Evolutionary conservation across 768 basidiomycete genomes (phyloP).

Genomic region (Infundibulicybe gibba): DNA sequence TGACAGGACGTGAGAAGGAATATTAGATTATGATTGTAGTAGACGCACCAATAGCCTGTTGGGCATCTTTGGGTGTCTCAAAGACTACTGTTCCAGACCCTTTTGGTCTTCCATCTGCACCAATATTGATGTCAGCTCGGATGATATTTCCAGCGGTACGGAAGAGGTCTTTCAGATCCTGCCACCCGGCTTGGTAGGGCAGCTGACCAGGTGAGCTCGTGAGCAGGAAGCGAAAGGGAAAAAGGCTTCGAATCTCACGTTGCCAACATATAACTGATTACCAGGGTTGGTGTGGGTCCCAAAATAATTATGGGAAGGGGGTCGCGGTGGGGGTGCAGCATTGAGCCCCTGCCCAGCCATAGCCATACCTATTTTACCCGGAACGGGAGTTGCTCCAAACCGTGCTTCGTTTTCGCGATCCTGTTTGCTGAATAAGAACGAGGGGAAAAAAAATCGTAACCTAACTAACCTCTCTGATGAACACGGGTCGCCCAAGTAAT

Average conservation of each 20-base stretch:
- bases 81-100: conserved; percentile 98
- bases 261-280: conserved; percentile 90
- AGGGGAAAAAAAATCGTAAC: conserved; percentile 1
- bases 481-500: conserved; percentile 91
- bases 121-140: conserved; percentile 93
- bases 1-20: conserved; percentile 23
- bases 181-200: conserved; percentile 98
- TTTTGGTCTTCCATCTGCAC: conserved; percentile 89
- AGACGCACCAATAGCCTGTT: conserved; percentile 82
- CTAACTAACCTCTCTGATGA: conserved; percentile 83
- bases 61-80: conserved; percentile 86
- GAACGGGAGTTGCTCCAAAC: conserved; percentile 93
- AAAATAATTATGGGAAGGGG: conserved; percentile 76
- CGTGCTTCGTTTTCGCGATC: conserved; percentile 96
- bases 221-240: neutral
- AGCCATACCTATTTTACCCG: conserved; percentile 94
- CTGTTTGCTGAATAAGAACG: conserved; percentile 34
- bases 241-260: conserved; percentile 46
- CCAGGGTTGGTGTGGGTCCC: conserved; percentile 65
- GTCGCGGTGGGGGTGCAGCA: conserved; percentile 79
- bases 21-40: neutral
- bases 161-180: conserved; percentile 97
- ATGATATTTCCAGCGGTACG: conserved; percentile 93
- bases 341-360: conserved; percentile 89
- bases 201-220: conserved; percentile 45